Evolutionary conservation across 805 yeast species (phyloP).

Genomic region (Metschnikowia picachoensis): DNA sequence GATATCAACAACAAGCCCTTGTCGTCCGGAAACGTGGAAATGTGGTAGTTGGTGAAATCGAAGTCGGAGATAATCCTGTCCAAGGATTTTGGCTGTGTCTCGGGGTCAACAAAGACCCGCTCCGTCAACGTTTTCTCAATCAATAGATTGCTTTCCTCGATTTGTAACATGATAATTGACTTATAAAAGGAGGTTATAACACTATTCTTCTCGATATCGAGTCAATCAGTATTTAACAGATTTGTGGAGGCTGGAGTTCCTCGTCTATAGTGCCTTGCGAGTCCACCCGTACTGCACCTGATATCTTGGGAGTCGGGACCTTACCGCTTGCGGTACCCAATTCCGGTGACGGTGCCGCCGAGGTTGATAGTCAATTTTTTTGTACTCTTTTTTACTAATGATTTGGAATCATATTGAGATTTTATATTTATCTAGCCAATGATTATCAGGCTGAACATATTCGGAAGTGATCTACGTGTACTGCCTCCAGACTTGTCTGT

Average conservation of each 20-base stretch:
- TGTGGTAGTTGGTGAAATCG: slow-evolving; percentile 91
- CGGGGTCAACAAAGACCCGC: slow-evolving; percentile 47
- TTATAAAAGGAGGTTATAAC: neutral
- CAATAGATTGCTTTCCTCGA: slow-evolving; percentile 80
- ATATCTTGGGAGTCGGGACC: neutral
- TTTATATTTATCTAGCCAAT: too few relatives aligned
- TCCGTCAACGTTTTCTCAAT: slow-evolving; percentile 77
- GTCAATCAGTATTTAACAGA: neutral
- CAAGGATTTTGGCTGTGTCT: slow-evolving; percentile 37
- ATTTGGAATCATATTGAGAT: too few relatives aligned
- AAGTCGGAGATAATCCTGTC: slow-evolving; percentile 93
- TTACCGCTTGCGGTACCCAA: neutral
- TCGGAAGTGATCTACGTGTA: too few relatives aligned
- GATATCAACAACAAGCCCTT: slow-evolving; percentile 65
- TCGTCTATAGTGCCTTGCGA: neutral
- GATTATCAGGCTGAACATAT: too few relatives aligned
- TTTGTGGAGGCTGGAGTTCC: neutral
- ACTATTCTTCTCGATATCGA: neutral
- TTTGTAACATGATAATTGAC: slow-evolving; percentile 60
- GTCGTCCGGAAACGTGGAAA: slow-evolving; percentile 74
- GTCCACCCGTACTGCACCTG: neutral
- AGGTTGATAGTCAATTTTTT: too few relatives aligned
- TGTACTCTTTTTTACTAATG: too few relatives aligned
- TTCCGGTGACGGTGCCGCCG: too few relatives aligned
- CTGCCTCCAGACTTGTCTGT: too few relatives aligned